Percentiles rank a stretch among this genome's conserved stretches.
phyloP scores from a whole-genome alignment of 2,329 filamentous ascomycete species.

The Colletotrichum sp. region DNA sequence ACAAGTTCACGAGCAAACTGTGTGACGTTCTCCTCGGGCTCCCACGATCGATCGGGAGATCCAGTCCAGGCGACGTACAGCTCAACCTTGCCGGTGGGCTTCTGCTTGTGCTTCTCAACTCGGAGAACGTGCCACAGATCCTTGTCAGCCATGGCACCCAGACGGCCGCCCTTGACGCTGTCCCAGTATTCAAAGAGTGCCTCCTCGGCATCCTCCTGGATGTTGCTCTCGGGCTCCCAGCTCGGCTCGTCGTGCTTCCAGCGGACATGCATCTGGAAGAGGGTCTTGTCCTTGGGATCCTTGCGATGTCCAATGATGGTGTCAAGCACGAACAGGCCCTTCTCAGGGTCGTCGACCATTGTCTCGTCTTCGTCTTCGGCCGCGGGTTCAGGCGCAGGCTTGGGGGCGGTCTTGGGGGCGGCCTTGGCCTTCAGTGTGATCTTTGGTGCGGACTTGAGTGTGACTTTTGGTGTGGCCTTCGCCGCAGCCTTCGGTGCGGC shows the following conservation, averaged over 20 bases:
- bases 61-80: constrained; percentile 15
- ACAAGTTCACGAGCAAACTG: constrained; percentile 8
- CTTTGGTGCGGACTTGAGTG: neutral
- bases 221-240: constrained; percentile 37
- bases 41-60: constrained; percentile 18
- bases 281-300: constrained; percentile 15
- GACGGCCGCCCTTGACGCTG: constrained; percentile 18
- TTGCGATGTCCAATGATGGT: constrained; percentile 11
- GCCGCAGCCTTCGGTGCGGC: neutral
- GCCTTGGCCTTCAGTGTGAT: neutral
- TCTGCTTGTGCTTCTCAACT: constrained; percentile 18
- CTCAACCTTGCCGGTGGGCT: neutral
- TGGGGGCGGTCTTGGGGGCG: neutral
- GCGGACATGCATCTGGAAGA: constrained; percentile 34
- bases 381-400: neutral
- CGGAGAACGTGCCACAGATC: constrained; percentile 22
- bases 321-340: constrained; percentile 7
- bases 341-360: neutral
- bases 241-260: constrained; percentile 32
- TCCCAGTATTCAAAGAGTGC: constrained; percentile 27
- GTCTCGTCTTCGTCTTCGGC: neutral
- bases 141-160: constrained; percentile 14
- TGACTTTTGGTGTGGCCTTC: neutral
- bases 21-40: constrained; percentile 13
- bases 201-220: constrained; percentile 36